Conservation (phyloP, 2,329 filamentous ascomycete genomes). For the Penicillium sp. region DNA sequence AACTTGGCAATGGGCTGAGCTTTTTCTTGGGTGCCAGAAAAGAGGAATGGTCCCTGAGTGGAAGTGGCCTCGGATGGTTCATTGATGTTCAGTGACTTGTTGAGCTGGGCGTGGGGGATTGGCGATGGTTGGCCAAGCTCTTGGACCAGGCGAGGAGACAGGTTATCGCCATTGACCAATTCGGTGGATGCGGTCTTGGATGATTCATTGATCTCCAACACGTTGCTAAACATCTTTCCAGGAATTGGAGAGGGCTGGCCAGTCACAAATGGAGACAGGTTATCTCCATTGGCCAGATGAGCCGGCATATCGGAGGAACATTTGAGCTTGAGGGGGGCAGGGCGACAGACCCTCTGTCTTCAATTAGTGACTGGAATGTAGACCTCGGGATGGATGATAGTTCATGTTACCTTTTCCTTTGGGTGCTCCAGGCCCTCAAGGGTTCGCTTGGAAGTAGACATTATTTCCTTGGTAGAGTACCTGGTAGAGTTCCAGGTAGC, state of each 20-base stretch:
- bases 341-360: not conserved
- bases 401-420: not conserved
- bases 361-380: not conserved
- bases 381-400: no score
- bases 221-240: not conserved
- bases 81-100: not conserved
- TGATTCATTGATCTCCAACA: not conserved
- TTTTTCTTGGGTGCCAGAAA: not conserved
- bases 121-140: not conserved
- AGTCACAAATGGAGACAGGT: not conserved
- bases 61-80: not conserved
- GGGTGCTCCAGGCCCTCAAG: not conserved
- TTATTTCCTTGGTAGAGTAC: not conserved
- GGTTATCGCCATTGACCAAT: not conserved
- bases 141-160: not conserved
- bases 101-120: not conserved
- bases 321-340: not conserved
- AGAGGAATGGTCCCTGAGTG: not conserved
- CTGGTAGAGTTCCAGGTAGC: not conserved
- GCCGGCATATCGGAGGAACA: not conserved
- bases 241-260: not conserved
- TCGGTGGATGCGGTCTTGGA: not conserved
- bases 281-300: not conserved
- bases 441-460: not conserved
- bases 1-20: not conserved